Evolutionary conservation across 2,329 filamentous ascomycete species (phyloP).

Genomic region (Akanthomyces dipterigenus): DNA sequence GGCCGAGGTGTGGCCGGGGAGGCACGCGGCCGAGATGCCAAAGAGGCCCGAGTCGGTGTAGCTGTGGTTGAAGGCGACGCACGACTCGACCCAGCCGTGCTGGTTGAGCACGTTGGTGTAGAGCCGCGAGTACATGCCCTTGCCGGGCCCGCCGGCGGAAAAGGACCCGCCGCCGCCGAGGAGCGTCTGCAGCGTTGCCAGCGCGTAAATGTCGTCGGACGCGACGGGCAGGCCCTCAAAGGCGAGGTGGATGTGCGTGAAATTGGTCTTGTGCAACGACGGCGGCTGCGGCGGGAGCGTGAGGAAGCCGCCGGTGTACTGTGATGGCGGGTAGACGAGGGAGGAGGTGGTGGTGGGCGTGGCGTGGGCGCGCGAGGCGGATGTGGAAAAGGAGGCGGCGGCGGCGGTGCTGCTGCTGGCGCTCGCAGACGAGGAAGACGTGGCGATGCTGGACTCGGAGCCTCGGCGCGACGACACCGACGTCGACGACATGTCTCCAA

Average conservation of each 20-base stretch:
- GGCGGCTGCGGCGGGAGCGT: slow-evolving; percentile 75
- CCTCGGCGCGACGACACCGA: slow-evolving; percentile 43
- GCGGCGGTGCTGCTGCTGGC: slow-evolving; percentile 68
- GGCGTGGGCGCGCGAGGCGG: slow-evolving; percentile 54
- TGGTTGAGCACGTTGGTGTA: slow-evolving; percentile 98
- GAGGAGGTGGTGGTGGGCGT: slow-evolving; percentile 48
- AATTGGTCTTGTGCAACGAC: slow-evolving; percentile 68
- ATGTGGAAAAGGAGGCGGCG: slow-evolving; percentile 79
- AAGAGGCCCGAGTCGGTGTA: slow-evolving; percentile 96
- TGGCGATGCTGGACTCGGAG: slow-evolving; percentile 46
- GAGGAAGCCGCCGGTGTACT: slow-evolving; percentile 92
- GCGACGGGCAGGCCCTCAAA: slow-evolving; percentile 92
- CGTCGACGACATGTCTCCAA: slow-evolving; percentile 73
- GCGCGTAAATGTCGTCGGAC: slow-evolving; percentile 89
- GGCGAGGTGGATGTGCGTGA: slow-evolving; percentile 90
- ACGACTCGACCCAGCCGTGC: slow-evolving; percentile 94
- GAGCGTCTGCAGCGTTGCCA: slow-evolving; percentile 90
- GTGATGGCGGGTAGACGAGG: slow-evolving; percentile 51
- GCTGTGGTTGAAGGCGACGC: slow-evolving; percentile 92
- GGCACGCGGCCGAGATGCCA: slow-evolving; percentile 82
- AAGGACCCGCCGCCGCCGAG: slow-evolving; percentile 95
- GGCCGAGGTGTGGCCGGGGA: slow-evolving; percentile 65
- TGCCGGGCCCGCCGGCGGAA: slow-evolving; percentile 90
- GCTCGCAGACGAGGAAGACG: slow-evolving; percentile 26
- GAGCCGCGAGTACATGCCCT: slow-evolving; percentile 97